phyloP scores from a whole-genome alignment of 176 grass and related monocot species.

The Cenchrus fungigraminus region DNA sequence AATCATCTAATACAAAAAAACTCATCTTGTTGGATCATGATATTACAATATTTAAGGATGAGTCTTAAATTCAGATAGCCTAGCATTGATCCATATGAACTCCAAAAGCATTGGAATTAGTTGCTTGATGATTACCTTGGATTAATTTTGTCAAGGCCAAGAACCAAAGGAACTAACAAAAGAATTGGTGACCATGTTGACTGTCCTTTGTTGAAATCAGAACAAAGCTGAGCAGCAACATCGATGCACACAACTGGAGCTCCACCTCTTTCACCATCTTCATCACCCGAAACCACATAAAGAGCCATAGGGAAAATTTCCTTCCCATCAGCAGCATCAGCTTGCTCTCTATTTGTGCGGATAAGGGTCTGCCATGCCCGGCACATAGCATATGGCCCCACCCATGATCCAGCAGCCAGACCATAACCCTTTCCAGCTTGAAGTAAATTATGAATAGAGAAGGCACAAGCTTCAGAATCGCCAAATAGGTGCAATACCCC shows the following conservation, averaged over 20 bases:
- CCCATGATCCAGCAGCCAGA: constrained; percentile 87
- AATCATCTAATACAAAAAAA: constrained; percentile 33
- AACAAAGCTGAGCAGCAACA: constrained; percentile 71
- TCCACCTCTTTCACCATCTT: constrained; percentile 94
- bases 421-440: constrained; percentile 77
- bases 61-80: constrained; percentile 13
- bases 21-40: neutral
- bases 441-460: constrained; percentile 97
- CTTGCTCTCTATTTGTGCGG: constrained; percentile 59
- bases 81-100: constrained; percentile 13
- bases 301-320: constrained; percentile 75
- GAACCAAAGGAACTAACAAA: constrained; percentile 91
- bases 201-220: constrained; percentile 61
- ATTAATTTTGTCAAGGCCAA: constrained; percentile 96
- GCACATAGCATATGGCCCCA: constrained; percentile 95
- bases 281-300: constrained; percentile 95
- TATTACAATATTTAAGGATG: neutral
- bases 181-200: constrained; percentile 71
- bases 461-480: constrained; percentile 71
- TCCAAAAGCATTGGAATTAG: constrained; percentile 10
- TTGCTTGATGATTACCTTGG: constrained; percentile 68
- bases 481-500: constrained; percentile 81
- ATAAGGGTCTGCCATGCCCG: constrained; percentile 92
- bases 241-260: constrained; percentile 94
- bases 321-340: constrained; percentile 34